A percentile compares a stretch with the other conserved stretches of the same genome.
These are phyloP conservation scores for Amorphotheca resinae DNA, from an alignment of 495 filamentous ascomycete genomes.

Conservation along the genomic window DNA sequence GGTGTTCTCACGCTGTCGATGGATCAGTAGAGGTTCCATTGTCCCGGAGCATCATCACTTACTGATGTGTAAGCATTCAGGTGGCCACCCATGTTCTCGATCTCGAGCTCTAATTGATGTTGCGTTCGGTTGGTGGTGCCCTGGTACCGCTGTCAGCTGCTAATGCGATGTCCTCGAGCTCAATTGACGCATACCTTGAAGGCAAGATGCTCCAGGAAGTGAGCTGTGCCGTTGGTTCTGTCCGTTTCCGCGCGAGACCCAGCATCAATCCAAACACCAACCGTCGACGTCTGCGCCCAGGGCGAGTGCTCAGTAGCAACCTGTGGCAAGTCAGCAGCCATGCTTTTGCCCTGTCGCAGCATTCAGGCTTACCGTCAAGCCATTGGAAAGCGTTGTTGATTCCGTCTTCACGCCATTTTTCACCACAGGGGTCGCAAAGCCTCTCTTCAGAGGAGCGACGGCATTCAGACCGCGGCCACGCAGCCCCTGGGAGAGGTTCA, in stretches of 20 bases:
- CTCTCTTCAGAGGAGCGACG: slow-evolving; percentile 55
- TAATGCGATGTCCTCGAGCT: not conserved
- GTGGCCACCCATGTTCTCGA: slow-evolving; percentile 99
- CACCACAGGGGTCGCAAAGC: slow-evolving; percentile 71
- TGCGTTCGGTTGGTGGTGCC: slow-evolving; percentile 88
- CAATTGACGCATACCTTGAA: slow-evolving; percentile 66
- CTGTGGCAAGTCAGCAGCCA: slow-evolving; percentile 35
- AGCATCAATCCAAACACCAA: slow-evolving; percentile 99
- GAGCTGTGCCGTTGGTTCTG: slow-evolving; percentile 96
- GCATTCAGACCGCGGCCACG: slow-evolving; percentile 65
- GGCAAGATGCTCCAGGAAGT: slow-evolving; percentile 98
- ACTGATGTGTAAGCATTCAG: slow-evolving; percentile 99
- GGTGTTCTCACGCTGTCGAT: slow-evolving; percentile 80
- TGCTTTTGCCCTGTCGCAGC: not conserved
- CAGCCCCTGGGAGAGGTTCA: slow-evolving; percentile 76
- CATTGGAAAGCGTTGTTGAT: slow-evolving; percentile 92
- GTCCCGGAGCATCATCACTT: slow-evolving; percentile 28
- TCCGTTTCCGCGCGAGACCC: slow-evolving; percentile 96
- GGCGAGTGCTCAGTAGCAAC: slow-evolving; percentile 96
- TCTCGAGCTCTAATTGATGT: slow-evolving; percentile 95
- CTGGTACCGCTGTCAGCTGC: slow-evolving; percentile 27
- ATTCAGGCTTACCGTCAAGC: slow-evolving; percentile 66
- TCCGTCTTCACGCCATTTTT: slow-evolving; percentile 64
- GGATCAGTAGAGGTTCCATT: slow-evolving; percentile 8
- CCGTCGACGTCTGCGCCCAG: slow-evolving; percentile 96